A percentile compares a stretch with the other conserved stretches of the same genome.
phyloP scores from a whole-genome alignment of 1,284 basidiomycete species.

The Mrakiaceae sp. region DNA sequence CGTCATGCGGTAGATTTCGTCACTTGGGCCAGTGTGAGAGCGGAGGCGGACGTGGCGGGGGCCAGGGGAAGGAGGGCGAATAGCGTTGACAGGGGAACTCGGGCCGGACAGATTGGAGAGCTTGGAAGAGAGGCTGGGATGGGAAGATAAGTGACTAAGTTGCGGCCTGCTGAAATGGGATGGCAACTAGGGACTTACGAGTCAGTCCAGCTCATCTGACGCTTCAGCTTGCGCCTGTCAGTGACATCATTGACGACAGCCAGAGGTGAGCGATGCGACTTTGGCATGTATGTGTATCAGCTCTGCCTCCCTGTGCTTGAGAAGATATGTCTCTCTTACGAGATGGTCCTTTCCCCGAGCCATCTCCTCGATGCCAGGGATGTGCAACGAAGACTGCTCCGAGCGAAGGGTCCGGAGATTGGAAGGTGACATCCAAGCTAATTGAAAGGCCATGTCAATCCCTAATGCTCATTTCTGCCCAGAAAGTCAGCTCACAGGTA shows the following conservation, averaged over 20 bases:
- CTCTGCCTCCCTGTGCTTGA: not conserved
- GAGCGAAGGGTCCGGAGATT: slow-evolving; percentile 68
- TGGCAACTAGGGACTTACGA: slow-evolving; percentile 13
- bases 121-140: too few species aligned
- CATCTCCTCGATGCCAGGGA: slow-evolving; percentile 51
- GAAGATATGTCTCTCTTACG: not conserved
- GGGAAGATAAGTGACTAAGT: too few species aligned
- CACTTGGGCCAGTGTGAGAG: too few species aligned
- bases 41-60: too few species aligned
- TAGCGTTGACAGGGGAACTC: too few species aligned
- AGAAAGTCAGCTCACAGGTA: slow-evolving; percentile 39
- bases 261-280: slow-evolving; percentile 46
- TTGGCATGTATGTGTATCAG: not conserved
- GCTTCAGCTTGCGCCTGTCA: slow-evolving; percentile 14
- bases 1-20: too few species aligned
- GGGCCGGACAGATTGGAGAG: too few species aligned
- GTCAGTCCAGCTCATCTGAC: slow-evolving; percentile 41
- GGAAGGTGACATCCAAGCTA: slow-evolving; percentile 80
- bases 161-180: too few species aligned
- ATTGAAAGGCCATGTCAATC: slow-evolving; percentile 4
- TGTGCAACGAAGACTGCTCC: slow-evolving; percentile 59
- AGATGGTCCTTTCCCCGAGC: slow-evolving; percentile 67
- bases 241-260: slow-evolving; percentile 65
- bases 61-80: too few species aligned
- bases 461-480: not conserved